Evolutionary conservation across 176 grass and related monocot genomes (phyloP).

Genomic region (Chloris gayana): DNA sequence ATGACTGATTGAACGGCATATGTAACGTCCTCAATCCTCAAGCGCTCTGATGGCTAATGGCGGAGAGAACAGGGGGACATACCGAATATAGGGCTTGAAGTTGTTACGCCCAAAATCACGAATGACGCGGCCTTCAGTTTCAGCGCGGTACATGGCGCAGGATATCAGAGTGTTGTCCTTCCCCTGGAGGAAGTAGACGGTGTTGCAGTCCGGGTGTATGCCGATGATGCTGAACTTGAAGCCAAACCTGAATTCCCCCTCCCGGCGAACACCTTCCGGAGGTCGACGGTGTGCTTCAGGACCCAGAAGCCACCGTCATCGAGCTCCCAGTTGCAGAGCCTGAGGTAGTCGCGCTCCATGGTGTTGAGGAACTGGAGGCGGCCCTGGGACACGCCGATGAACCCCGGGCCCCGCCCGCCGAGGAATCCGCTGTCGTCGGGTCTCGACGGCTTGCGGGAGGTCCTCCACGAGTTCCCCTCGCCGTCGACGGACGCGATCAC

Average conservation of each 20-base stretch:
- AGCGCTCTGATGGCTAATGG: background rate
- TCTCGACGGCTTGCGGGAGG: background rate
- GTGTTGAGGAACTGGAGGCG: constrained; percentile 18
- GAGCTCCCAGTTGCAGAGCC: constrained; percentile 3
- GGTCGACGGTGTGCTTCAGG: background rate
- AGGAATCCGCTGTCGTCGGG: background rate
- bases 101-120: background rate
- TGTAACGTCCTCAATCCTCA: background rate
- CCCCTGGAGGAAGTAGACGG: background rate
- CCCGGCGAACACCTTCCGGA: background rate
- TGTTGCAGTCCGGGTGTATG: background rate
- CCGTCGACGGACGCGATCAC: constrained; percentile 8
- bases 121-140: background rate
- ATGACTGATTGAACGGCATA: background rate
- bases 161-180: background rate
- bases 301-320: background rate
- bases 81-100: background rate
- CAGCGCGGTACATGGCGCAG: background rate
- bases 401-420: background rate
- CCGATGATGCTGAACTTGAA: background rate
- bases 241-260: background rate
- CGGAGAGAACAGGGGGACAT: background rate
- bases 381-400: constrained; percentile 5
- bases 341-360: background rate
- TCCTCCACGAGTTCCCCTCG: background rate